A percentile compares a stretch with the other conserved stretches of the same genome.
Evolutionary conservation across 257 asterid species (phyloP).

Genomic region (Solanum sitiens): DNA sequence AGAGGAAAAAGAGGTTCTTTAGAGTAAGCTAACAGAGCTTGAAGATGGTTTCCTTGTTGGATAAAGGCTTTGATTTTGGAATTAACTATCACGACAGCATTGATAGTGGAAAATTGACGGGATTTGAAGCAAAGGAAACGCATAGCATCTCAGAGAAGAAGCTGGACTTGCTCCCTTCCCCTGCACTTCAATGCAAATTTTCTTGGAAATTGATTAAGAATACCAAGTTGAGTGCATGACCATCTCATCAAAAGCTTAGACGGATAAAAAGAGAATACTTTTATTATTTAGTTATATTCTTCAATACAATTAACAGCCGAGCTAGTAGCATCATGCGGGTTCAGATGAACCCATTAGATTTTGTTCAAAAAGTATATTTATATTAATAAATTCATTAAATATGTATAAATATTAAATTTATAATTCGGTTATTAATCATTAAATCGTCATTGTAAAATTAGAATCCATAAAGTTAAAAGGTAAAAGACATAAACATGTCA

Average conservation of each 20-base stretch:
- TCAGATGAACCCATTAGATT: not conserved
- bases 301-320: no score
- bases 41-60: constrained; percentile 31
- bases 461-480: not conserved
- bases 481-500: no score
- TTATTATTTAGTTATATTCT: no score
- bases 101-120: constrained; percentile 19
- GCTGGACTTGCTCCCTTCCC: not conserved
- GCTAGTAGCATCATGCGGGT: no score
- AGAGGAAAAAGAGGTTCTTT: constrained; percentile 25
- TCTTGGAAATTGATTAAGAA: not conserved
- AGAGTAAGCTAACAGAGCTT: constrained; percentile 46
- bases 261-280: not conserved
- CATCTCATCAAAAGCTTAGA: not conserved
- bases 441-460: not conserved
- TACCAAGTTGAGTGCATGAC: no score
- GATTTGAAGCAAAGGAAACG: constrained; percentile 8
- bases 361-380: not conserved
- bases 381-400: not conserved
- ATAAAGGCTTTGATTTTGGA: constrained; percentile 35
- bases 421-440: not conserved
- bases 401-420: not conserved
- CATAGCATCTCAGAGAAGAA: constrained; percentile 17
- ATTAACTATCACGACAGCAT: constrained; percentile 6
- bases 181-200: not conserved